Conservation (phyloP, 805 yeast species). For the Maudiozyma serrabonitensis region DNA sequence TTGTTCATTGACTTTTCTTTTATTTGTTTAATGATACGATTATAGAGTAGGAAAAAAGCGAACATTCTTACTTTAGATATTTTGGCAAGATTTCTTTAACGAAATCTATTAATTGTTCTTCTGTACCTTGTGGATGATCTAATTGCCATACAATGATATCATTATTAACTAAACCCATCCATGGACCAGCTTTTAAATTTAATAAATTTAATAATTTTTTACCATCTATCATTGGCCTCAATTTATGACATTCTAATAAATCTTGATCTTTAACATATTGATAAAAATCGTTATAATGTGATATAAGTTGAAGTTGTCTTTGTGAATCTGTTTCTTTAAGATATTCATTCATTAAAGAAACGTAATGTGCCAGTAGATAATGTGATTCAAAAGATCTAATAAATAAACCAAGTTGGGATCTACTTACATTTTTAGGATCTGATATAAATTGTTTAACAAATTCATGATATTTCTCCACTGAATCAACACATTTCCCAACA, state of each 20-base stretch:
- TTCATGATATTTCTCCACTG: constrained; percentile 19
- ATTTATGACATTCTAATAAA: constrained; percentile 23
- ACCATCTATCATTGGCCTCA: constrained; percentile 71
- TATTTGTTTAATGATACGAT: neutral
- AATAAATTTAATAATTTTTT: constrained; percentile 47
- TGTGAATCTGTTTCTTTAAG: constrained; percentile 2
- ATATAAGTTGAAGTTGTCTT: constrained; percentile 11
- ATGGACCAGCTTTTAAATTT: constrained; percentile 69
- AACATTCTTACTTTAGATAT: constrained; percentile 3
- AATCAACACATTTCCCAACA: constrained; percentile 37
- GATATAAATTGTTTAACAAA: constrained; percentile 22
- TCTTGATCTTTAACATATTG: constrained; percentile 16
- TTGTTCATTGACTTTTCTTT: too few relatives aligned
- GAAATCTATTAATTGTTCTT: constrained; percentile 45
- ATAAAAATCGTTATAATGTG: constrained; percentile 29
- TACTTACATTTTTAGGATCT: constrained; percentile 14
- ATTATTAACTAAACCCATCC: constrained; percentile 58
- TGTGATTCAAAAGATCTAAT: constrained; percentile 45
- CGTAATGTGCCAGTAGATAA: constrained; percentile 38
- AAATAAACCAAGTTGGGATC: constrained; percentile 54
- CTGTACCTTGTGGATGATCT: constrained; percentile 50
- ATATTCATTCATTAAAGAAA: constrained; percentile 21
- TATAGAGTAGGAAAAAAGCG: neutral
- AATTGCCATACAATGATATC: constrained; percentile 65
- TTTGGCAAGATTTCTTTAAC: constrained; percentile 21